A percentile compares a stretch with the other conserved stretches of the same genome.
These are phyloP conservation scores for Phytopythium kandeliae DNA, from an alignment of 352 stramenopile genomes.

Conservation along the genomic window DNA sequence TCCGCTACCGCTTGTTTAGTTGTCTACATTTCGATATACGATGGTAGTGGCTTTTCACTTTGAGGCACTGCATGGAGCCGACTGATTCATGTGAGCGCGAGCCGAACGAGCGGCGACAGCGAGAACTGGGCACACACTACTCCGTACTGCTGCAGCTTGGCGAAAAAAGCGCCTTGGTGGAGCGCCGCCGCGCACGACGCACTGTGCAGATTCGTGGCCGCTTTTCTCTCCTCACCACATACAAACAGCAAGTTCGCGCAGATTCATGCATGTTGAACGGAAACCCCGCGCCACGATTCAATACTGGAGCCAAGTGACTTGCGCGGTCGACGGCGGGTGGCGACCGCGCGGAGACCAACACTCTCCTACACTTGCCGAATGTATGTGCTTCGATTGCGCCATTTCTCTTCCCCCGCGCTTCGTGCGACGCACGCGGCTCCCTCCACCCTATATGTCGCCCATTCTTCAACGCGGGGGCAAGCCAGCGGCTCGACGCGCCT, in stretches of 20 bases:
- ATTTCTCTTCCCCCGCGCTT: constrained; percentile 6
- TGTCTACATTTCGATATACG: too few relatives aligned
- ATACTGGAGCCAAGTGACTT: background rate
- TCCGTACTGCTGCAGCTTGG: too few relatives aligned
- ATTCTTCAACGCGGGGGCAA: constrained; percentile 8
- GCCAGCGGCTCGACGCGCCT: background rate
- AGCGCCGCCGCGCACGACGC: too few relatives aligned
- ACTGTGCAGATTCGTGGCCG: background rate
- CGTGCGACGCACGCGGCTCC: background rate
- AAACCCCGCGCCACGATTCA: background rate
- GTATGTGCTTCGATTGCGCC: constrained; percentile 6
- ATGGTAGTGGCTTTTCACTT: too few relatives aligned
- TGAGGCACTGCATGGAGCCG: too few relatives aligned
- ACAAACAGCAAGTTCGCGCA: background rate
- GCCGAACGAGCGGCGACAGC: too few relatives aligned
- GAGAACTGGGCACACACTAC: too few relatives aligned
- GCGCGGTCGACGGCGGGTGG: background rate
- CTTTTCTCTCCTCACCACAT: background rate
- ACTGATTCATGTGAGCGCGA: too few relatives aligned
- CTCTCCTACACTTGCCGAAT: constrained; percentile 1
- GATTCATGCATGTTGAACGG: constrained; percentile 3
- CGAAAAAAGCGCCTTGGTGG: too few relatives aligned
- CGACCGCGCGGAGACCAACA: background rate
- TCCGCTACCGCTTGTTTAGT: too few relatives aligned
- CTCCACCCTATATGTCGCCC: background rate